phyloP scores from a whole-genome alignment of 2,329 filamentous ascomycete species.

The Diaporthe velutina region DNA sequence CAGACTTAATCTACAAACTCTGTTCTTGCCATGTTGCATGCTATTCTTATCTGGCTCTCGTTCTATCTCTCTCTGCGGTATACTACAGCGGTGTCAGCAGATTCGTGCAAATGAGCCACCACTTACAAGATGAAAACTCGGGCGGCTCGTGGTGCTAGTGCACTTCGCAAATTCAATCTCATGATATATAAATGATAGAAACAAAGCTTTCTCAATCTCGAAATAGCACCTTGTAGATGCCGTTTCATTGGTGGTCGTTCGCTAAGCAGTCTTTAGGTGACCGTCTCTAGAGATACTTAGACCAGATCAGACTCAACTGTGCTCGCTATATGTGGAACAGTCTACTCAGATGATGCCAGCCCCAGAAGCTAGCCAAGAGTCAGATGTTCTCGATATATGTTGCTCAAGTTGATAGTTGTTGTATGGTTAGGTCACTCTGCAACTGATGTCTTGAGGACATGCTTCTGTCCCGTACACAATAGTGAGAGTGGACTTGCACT shows the following conservation, averaged over 20 bases:
- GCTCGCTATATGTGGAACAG: too few relatives aligned
- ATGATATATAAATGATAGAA: not conserved
- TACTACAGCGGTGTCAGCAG: not conserved
- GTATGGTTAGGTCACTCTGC: not conserved
- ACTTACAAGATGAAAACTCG: not conserved
- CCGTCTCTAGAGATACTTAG: not conserved
- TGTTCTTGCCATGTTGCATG: not conserved
- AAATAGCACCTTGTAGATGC: not conserved
- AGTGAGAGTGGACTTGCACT: not conserved
- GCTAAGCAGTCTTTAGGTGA: not conserved
- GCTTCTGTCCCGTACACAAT: not conserved
- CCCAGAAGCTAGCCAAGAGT: not conserved
- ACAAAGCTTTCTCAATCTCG: not conserved
- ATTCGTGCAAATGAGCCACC: not conserved
- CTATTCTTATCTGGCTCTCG: not conserved
- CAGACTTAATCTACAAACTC: not conserved
- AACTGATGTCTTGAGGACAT: not conserved
- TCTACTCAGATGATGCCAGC: not conserved
- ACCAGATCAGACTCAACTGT: not conserved
- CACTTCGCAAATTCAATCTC: not conserved
- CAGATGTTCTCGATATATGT: not conserved
- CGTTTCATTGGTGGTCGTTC: too few relatives aligned
- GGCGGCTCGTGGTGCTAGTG: not conserved
- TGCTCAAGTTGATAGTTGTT: not conserved
- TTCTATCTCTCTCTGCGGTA: not conserved